phyloP scores from a whole-genome alignment of 169 alveolate species.

The Plasmodium malariae region DNA sequence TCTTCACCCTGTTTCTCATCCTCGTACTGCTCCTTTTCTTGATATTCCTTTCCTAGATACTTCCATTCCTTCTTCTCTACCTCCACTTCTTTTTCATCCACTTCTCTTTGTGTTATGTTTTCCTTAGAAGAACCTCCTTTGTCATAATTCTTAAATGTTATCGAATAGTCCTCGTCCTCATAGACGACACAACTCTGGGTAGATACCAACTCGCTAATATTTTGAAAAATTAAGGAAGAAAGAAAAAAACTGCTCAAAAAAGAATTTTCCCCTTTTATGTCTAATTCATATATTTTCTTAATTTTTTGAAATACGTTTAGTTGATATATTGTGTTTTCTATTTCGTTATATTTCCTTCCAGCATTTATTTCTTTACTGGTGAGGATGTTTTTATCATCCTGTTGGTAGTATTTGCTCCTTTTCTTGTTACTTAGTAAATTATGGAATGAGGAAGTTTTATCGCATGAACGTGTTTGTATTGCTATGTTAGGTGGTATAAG shows the following conservation, averaged over 20 bases:
- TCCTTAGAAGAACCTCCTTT: no score
- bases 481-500: no score
- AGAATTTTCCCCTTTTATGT: conserved; percentile 1
- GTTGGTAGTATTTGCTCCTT: background rate
- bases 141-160: conserved; percentile 8
- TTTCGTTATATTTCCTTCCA: conserved; percentile 4
- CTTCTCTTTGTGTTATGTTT: no score
- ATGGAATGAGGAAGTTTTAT: no score
- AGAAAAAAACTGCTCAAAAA: conserved; percentile 28
- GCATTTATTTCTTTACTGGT: conserved; percentile 8
- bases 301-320: conserved; percentile 31
- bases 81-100: no score
- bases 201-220: conserved; percentile 18
- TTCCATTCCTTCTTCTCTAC: background rate
- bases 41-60: background rate
- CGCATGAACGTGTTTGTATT: no score
- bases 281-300: conserved; percentile 44
- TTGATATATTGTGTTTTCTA: conserved; percentile 28
- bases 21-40: no score
- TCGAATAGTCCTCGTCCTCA: background rate
- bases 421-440: no score
- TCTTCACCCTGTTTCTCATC: no score
- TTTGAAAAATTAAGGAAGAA: conserved; percentile 8
- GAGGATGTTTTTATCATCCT: no score
- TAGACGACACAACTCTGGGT: background rate